Conservation (phyloP, 257 asterid genomes). For the Paulownia fortunei region DNA sequence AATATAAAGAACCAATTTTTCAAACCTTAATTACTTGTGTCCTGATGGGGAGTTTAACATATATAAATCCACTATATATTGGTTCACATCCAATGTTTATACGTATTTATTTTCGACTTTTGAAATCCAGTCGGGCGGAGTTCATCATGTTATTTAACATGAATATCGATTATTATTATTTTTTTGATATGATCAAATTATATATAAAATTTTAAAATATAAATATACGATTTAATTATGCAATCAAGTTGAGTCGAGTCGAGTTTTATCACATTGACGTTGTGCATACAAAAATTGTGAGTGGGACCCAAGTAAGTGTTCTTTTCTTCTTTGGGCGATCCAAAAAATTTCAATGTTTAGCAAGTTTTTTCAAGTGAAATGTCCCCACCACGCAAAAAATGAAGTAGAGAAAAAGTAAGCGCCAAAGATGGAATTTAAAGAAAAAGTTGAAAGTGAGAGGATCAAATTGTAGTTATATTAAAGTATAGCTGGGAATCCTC, state of each 20-base stretch:
- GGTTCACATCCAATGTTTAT: too few species aligned
- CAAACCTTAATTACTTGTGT: too few species aligned
- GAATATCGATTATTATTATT: too few species aligned
- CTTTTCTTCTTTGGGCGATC: not conserved
- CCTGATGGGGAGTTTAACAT: too few species aligned
- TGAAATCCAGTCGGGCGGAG: too few species aligned
- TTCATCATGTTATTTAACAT: too few species aligned
- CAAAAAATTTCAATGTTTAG: not conserved
- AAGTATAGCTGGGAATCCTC: not conserved
- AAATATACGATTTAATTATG: not conserved
- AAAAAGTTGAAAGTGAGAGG: conserved; percentile 29
- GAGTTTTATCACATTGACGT: not conserved
- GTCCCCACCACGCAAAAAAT: conserved; percentile 8
- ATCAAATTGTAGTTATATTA: not conserved
- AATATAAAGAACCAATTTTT: too few species aligned
- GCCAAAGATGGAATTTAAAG: conserved; percentile 10
- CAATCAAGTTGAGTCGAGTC: not conserved
- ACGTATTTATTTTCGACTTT: too few species aligned
- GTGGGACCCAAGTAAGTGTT: conserved; percentile 10
- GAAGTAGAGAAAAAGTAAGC: not conserved
- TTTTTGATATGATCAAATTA: too few species aligned
- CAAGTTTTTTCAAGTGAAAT: not conserved
- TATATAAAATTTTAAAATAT: not conserved
- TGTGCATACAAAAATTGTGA: not conserved
- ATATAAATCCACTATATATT: too few species aligned